These are phyloP conservation scores for Boletus edulis DNA, from an alignment of 768 basidiomycete genomes.

Conservation along the genomic window DNA sequence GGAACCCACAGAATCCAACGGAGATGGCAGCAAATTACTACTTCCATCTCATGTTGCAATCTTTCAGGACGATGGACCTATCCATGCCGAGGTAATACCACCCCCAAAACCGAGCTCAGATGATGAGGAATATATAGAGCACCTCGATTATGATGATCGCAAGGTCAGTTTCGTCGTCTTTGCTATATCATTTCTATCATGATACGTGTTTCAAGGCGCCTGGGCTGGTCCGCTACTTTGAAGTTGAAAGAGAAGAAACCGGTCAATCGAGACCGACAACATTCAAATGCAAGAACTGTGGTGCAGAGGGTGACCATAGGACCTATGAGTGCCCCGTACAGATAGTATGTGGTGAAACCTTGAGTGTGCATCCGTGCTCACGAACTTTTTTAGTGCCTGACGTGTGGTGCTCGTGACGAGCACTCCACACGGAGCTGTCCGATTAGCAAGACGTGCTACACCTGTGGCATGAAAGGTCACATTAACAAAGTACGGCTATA, in stretches of 20 bases:
- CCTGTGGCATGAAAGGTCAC: conserved; percentile 83
- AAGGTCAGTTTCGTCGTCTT: conserved; percentile 41
- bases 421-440: conserved; percentile 77
- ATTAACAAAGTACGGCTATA: conserved; percentile 51
- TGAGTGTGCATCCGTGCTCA: background rate
- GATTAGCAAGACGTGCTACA: conserved; percentile 76
- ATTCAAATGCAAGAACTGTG: conserved; percentile 74
- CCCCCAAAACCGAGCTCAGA: conserved; percentile 43
- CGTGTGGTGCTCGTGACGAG: conserved; percentile 78
- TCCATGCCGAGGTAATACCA: conserved; percentile 46
- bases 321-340: conserved; percentile 65
- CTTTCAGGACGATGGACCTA: conserved; percentile 30
- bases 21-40: conserved; percentile 35
- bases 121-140: conserved; percentile 70
- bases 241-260: conserved; percentile 42
- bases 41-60: conserved; percentile 73
- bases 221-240: conserved; percentile 62
- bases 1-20: conserved; percentile 18
- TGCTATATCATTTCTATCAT: background rate
- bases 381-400: conserved; percentile 55
- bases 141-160: conserved; percentile 69
- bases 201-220: conserved; percentile 37
- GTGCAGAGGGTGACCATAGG: conserved; percentile 69
- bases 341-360: conserved; percentile 50
- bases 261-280: conserved; percentile 40